phyloP scores from a whole-genome alignment of 1,284 basidiomycete genomes.

The Stereum hirsutum region DNA sequence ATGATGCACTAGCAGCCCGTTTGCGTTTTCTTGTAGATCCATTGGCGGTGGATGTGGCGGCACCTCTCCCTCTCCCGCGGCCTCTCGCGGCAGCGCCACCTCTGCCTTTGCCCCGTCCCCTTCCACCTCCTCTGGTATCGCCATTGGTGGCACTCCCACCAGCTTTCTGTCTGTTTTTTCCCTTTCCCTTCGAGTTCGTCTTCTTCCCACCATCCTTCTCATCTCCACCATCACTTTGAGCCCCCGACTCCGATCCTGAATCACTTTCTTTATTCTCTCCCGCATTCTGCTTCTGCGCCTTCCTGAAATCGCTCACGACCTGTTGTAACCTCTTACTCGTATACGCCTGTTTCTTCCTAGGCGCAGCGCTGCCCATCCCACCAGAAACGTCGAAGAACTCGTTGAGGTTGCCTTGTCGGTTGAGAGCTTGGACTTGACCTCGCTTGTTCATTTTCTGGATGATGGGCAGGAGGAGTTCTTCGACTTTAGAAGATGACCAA shows the following conservation, averaged over 20 bases:
- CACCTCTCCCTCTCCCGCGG: constrained; percentile 14
- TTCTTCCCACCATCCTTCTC: constrained; percentile 14
- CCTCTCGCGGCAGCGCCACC: constrained; percentile 9
- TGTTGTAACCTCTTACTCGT: constrained; percentile 83
- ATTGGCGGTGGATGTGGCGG: constrained; percentile 7
- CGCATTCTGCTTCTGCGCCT: constrained; percentile 28
- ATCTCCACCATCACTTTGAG: constrained; percentile 7
- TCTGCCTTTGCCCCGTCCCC: constrained; percentile 6
- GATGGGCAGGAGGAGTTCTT: constrained; percentile 88
- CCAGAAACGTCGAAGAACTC: constrained; percentile 53
- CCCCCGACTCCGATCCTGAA: constrained; percentile 6
- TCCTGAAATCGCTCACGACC: constrained; percentile 80
- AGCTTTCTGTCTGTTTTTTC: constrained; percentile 7
- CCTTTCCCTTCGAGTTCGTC: constrained; percentile 19
- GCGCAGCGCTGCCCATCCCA: constrained; percentile 61
- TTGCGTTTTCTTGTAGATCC: constrained; percentile 13
- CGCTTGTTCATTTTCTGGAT: constrained; percentile 85
- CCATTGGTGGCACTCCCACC: not conserved
- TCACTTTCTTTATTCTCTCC: not conserved
- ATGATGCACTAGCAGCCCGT: constrained; percentile 7
- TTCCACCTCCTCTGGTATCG: too few species aligned
- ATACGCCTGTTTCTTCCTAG: constrained; percentile 73
- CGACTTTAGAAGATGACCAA: constrained; percentile 84
- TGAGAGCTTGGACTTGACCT: constrained; percentile 55
- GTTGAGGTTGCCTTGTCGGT: constrained; percentile 68